These are phyloP conservation scores for Iberis pinnata DNA, from an alignment of 345 rosid species.

Conservation along the genomic window DNA sequence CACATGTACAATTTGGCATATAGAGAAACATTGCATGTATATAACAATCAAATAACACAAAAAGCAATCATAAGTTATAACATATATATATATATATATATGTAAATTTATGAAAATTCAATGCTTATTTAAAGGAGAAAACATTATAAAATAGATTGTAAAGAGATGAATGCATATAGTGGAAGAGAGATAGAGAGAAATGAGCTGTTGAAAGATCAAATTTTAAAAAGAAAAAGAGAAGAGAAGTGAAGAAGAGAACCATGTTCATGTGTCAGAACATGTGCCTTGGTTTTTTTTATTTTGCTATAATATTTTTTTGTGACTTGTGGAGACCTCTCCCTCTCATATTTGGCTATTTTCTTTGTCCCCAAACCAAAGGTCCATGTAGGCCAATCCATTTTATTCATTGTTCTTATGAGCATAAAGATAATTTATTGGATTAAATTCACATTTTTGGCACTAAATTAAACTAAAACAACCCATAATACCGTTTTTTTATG, in stretches of 20 bases:
- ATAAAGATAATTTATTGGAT: slow-evolving; percentile 6
- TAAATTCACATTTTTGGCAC: not conserved
- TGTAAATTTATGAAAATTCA: not conserved
- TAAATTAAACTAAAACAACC: not conserved
- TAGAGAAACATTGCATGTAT: too few species aligned
- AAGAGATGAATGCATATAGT: slow-evolving; percentile 19
- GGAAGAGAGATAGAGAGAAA: slow-evolving; percentile 29
- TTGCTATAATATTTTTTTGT: slow-evolving; percentile 21
- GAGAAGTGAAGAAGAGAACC: slow-evolving; percentile 33
- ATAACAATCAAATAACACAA: slow-evolving; percentile 13
- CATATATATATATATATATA: too few species aligned
- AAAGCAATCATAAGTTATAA: slow-evolving; percentile 16
- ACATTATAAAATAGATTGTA: not conserved
- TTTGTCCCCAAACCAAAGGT: slow-evolving; percentile 32
- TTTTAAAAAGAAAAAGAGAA: slow-evolving; percentile 23
- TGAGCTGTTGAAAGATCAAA: slow-evolving; percentile 29
- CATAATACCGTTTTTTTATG: too few species aligned
- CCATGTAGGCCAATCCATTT: slow-evolving; percentile 29
- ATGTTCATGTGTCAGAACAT: slow-evolving; percentile 36
- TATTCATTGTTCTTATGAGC: slow-evolving; percentile 1
- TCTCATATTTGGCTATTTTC: slow-evolving; percentile 11
- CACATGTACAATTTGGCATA: slow-evolving; percentile 20
- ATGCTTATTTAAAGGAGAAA: not conserved
- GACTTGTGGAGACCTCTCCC: slow-evolving; percentile 23
- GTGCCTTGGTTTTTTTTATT: slow-evolving; percentile 29